Base-by-base conservation (phyloP, 257 asterid genomes). In the Galeopsis tetrahit region DNA sequence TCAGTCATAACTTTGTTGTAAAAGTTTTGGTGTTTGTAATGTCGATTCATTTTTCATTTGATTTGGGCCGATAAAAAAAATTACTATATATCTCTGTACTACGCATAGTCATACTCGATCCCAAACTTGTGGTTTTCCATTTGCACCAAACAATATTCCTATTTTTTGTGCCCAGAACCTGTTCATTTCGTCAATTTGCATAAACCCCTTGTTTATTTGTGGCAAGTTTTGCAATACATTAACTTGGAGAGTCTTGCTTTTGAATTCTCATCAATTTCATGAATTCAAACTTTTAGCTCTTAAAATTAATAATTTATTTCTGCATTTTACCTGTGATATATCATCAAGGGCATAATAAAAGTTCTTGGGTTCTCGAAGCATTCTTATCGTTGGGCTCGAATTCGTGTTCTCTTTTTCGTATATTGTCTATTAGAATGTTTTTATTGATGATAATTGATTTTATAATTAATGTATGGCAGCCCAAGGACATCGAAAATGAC, bases 211-310 rank as follows among this genome's bases (percentile, higher is more conserved):
- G 4, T 67, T 13, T 31, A 2, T 11, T 68, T 33, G 6, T 46
- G 36, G 35, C 15, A n/a, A 14, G 49, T 44, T 53, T 62, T 63
- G 44, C 33, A 7, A 51, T 55, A n/a, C 33, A 3, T 48, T 49
- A 7, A 38, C 39, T 63, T 69, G 44, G 68, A 56, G 13, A 10
- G 56, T 77, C 51, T 35, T 39, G 70, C 66, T 70, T 33, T 35
- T 2, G 10, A 10, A n/a, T 15, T 69, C 14, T 34, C 43, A 13
- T 38, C 42, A 11, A 7, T 65, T 38, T 53, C 38, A 10, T 65
- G 3, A 62, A 48, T 10, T 48, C 46, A 2, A 10, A 32, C 51
- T 66, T 7, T 28, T 56, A 4, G 15, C 2, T 36, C 62, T 4
- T 5, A 8, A 44, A 4, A 39, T 64, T 5, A 7, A 3, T 38